phyloP scores from a whole-genome alignment of 495 filamentous ascomycete species.

The Filosporella fistucella region DNA sequence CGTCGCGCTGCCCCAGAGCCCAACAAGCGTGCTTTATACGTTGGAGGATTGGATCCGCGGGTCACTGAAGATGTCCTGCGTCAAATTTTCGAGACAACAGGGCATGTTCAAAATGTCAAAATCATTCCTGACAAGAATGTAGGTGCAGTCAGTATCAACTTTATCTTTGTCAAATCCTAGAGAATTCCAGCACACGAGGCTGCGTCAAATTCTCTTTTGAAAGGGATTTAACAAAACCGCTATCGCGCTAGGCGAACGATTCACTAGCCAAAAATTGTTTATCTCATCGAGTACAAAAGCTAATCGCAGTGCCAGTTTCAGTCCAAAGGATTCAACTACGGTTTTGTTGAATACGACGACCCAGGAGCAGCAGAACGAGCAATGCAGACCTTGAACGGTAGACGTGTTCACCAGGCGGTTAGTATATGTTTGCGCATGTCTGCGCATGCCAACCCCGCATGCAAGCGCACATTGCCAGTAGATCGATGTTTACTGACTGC shows the following conservation, averaged over 20 bases:
- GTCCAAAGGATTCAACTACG: constrained; percentile 98
- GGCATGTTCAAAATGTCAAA: constrained; percentile 97
- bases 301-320: constrained; percentile 38
- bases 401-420: constrained; percentile 92
- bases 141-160: constrained; percentile 44
- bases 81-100: constrained; percentile 98
- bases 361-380: constrained; percentile 93
- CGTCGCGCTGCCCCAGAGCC: constrained; percentile 95
- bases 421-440: constrained; percentile 26
- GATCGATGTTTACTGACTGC: no score
- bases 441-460: not conserved
- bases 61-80: constrained; percentile 95
- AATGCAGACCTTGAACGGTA: constrained; percentile 94
- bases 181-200: constrained; percentile 16
- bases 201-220: constrained; percentile 18
- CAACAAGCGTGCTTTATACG: constrained; percentile 96
- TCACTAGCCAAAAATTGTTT: not conserved
- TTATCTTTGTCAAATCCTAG: constrained; percentile 19
- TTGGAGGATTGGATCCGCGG: constrained; percentile 89
- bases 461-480: constrained; percentile 9
- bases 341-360: constrained; percentile 98
- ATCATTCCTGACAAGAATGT: constrained; percentile 99
- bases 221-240: constrained; percentile 12
- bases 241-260: no score
- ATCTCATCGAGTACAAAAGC: constrained; percentile 1